These are phyloP conservation scores for Ambrosia trifida DNA, from an alignment of 129 eudicot species.

Conservation along the genomic window DNA sequence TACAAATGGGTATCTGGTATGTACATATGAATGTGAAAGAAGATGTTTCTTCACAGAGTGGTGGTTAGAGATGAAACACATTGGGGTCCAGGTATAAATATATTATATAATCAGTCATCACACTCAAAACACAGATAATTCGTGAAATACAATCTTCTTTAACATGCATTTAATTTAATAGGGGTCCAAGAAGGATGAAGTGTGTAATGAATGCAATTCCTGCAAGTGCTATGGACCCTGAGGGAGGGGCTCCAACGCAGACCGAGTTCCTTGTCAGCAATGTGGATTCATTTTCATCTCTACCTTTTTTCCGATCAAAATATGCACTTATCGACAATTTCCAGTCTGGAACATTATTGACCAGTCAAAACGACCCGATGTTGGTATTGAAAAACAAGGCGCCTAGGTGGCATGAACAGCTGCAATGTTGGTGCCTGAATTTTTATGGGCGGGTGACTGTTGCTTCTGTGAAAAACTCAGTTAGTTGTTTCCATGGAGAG, in stretches of 20 bases:
- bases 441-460: slow-evolving; percentile 93
- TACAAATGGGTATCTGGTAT: too few species aligned
- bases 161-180: slow-evolving; percentile 22
- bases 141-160: not conserved
- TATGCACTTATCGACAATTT: slow-evolving; percentile 52
- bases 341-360: slow-evolving; percentile 40
- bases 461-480: slow-evolving; percentile 94
- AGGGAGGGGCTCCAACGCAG: slow-evolving; percentile 87
- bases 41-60: too few species aligned
- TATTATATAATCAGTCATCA: slow-evolving; percentile 1
- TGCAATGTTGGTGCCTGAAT: slow-evolving; percentile 97
- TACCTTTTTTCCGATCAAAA: slow-evolving; percentile 79
- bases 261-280: slow-evolving; percentile 52
- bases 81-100: slow-evolving; percentile 77
- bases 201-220: slow-evolving; percentile 90
- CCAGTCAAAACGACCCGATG: slow-evolving; percentile 36
- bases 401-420: slow-evolving; percentile 99
- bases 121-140: not conserved
- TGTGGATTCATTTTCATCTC: slow-evolving; percentile 65
- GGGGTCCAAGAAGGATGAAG: slow-evolving; percentile 98
- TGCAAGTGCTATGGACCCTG: slow-evolving; percentile 58
- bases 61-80: too few species aligned
- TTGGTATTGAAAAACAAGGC: slow-evolving; percentile 76
- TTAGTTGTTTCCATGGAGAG: slow-evolving; percentile 67
- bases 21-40: too few species aligned